These are phyloP conservation scores for Bacidia rubella DNA, from an alignment of 495 filamentous ascomycete species.

Conservation along the genomic window DNA sequence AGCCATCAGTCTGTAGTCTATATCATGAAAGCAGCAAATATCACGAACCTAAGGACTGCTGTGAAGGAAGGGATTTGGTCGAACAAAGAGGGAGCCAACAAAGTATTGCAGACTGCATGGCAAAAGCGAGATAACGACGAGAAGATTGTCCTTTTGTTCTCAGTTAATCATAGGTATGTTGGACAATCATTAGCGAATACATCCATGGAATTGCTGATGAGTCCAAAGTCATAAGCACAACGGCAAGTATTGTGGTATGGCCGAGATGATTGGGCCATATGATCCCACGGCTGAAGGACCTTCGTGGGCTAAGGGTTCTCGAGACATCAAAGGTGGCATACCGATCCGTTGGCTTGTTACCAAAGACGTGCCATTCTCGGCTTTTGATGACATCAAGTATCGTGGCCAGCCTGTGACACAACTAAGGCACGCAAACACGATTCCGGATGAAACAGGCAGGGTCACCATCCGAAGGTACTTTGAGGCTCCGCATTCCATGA, in stretches of 20 bases:
- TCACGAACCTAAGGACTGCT: conserved; percentile 8
- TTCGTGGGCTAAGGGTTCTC: conserved; percentile 2
- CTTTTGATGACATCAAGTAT: conserved; percentile 11
- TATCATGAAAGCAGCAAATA: conserved; percentile 12
- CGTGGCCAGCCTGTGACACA: conserved; percentile 8
- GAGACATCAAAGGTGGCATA: conserved; percentile 10
- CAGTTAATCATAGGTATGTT: conserved; percentile 11
- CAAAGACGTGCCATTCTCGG: conserved; percentile 14
- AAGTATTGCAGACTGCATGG: conserved; percentile 14
- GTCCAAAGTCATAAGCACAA: conserved; percentile 4
- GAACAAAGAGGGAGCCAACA: conserved; percentile 14
- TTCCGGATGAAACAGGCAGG: conserved; percentile 5
- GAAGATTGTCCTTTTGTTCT: conserved; percentile 13
- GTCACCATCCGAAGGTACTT: conserved; percentile 9
- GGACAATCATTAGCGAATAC: neutral
- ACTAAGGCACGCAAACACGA: conserved; percentile 14
- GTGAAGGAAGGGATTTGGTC: conserved; percentile 12
- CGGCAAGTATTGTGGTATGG: conserved; percentile 12
- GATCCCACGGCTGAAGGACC: conserved; percentile 3
- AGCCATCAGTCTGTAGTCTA: conserved; percentile 12
- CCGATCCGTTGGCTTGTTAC: conserved; percentile 14
- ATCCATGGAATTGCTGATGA: neutral
- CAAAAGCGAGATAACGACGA: conserved; percentile 6
- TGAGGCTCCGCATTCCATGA: conserved; percentile 7
- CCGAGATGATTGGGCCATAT: conserved; percentile 13